Evolutionary conservation across 108 stramenopile genomes (phyloP).

Genomic region (Nitzschia sp.): DNA sequence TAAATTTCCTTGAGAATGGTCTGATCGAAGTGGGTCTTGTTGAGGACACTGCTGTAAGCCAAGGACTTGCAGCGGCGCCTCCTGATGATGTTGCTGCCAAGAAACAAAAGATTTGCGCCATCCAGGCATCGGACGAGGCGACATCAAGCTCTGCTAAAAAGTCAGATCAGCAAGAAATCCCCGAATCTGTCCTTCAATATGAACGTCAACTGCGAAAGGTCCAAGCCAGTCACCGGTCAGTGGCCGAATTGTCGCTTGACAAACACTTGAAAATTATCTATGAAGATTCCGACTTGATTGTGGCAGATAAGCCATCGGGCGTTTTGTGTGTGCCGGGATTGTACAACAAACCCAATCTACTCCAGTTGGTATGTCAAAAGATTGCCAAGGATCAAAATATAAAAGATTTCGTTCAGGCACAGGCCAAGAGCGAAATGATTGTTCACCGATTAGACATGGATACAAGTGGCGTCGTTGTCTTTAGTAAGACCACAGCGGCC

Average conservation of each 20-base stretch:
- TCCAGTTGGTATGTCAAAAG: slow-evolving; percentile 43
- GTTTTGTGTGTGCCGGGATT: slow-evolving; percentile 80
- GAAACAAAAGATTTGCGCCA: too few species aligned
- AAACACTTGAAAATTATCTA: slow-evolving; percentile 58
- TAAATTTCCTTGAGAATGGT: too few species aligned
- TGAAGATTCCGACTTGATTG: slow-evolving; percentile 68
- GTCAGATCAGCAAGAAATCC: too few species aligned
- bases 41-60: too few species aligned
- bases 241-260: slow-evolving; percentile 30
- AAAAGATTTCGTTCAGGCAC: neutral
- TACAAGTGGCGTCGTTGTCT: slow-evolving; percentile 78
- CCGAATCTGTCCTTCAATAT: slow-evolving; percentile 77
- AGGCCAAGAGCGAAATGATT: slow-evolving; percentile 61
- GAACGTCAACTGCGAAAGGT: slow-evolving; percentile 74
- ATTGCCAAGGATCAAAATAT: slow-evolving; percentile 14
- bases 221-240: slow-evolving; percentile 49
- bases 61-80: too few species aligned
- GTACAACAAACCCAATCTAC: slow-evolving; percentile 50
- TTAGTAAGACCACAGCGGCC: slow-evolving; percentile 45
- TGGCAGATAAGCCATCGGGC: slow-evolving; percentile 78
- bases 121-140: too few species aligned
- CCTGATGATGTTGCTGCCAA: too few species aligned
- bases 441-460: slow-evolving; percentile 89
- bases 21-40: too few species aligned
- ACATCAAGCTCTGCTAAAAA: too few species aligned